Conservation (phyloP, 345 rosid species). For the Bretschneidera sinensis region DNA sequence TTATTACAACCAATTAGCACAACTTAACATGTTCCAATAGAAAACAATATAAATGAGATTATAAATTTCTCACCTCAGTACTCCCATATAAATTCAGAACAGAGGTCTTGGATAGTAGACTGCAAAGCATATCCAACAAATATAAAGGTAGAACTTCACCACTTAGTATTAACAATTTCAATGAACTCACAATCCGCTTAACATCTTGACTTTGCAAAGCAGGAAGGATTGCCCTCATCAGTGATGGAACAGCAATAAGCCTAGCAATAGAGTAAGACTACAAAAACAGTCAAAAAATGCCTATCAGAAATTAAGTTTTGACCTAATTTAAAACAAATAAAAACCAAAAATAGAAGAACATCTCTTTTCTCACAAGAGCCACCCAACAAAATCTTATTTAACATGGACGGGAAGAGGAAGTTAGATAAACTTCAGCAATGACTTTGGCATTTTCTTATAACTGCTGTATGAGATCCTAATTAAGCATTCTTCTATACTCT, state of each 20-base stretch:
- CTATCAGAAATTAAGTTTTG: neutral
- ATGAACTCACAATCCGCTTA: conserved; percentile 37
- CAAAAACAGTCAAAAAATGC: conserved; percentile 7
- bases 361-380: no score
- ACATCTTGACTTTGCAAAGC: conserved; percentile 44
- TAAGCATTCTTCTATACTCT: no score
- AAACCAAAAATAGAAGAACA: no score
- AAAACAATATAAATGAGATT: neutral
- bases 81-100: conserved; percentile 88
- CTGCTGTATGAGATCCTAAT: no score
- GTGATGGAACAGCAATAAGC: conserved; percentile 76
- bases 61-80: conserved; percentile 68
- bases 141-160: conserved; percentile 79
- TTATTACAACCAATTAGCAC: no score
- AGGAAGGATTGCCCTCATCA: conserved; percentile 71
- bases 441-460: no score
- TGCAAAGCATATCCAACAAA: conserved; percentile 69
- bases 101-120: conserved; percentile 57
- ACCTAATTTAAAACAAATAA: no score
- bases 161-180: conserved; percentile 74
- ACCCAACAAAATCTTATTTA: no score
- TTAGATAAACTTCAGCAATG: no score
- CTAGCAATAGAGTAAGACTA: conserved; percentile 79
- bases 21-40: neutral
- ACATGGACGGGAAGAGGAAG: no score